Base-by-base conservation (phyloP, 768 basidiomycete species). In the Lentinula sp. region DNA sequence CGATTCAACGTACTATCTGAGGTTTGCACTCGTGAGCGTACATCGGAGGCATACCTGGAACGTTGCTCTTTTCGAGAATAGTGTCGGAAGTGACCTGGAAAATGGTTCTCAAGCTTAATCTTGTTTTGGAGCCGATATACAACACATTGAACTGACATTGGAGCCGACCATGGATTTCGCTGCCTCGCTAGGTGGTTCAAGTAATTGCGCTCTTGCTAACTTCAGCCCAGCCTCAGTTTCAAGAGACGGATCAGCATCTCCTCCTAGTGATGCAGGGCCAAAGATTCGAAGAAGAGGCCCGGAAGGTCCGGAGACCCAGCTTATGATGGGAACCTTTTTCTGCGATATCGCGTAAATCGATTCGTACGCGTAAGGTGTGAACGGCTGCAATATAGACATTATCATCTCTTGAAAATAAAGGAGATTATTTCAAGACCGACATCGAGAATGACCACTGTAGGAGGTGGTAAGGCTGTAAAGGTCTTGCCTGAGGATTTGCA, bases 11-110 rank as follows among this genome's bases (percentile, higher is more conserved):
- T 50, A 59, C 58, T 11, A 32, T 46, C 39, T 59, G 58, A 9
- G 58, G 58, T 3, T 8, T n/a, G 1, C 9, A 50, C 16, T 59
- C 58, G 28, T 59, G 45, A 18, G 9, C 21, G 21, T 59, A 59
- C 46, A 59, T 49, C 15, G 58, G 46, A 9, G 58, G 58, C 31
- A 50, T 21, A 18, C 58, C 58, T 4, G 58, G 58, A 8, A 50
- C 46, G 13, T 35, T 28, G 21, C 15, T 34, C 18, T 23, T 59
- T 28, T 34, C 48, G 23, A 21, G 13, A 7, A 6, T 28, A 13
- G 50, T 35, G 7, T 13, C 37, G 13, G 32, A 59, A 18, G 35
- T 7, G 31, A 28, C 11, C 58, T 49, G 13, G 28, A 32, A n/a
- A 11, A 21, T 13, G 4, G 16, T 5, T 23, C 13, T 39, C 37